Base-by-base conservation (phyloP, 371 early-diverging fungal species). In the Zychaea mexicana region DNA sequence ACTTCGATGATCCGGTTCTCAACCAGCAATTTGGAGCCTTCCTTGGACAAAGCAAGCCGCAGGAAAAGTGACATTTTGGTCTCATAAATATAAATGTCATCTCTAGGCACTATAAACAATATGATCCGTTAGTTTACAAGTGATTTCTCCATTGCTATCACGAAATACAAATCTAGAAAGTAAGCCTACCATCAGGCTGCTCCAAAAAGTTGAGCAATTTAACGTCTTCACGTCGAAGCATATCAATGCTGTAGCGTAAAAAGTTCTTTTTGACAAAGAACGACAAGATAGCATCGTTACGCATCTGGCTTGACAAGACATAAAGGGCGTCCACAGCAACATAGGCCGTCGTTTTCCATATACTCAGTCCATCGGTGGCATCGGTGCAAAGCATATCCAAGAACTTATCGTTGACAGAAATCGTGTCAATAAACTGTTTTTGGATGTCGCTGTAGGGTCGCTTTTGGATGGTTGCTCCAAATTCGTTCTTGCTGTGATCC, bases 271-370 rank as follows among this genome's bases (percentile, higher is more conserved):
- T 79, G 5, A 86, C 78, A 57, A 97, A 49, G 58, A 86, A 89
- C 15, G 72, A 63, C 22, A 95, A 71, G 0, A 95, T 81, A 17
- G 75, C 70, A 64, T 85, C 83, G 19, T 74, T 74, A 17, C 74
- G 69, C 53, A 83, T 86, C 22, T 61, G 74, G 52, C 71, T 72
- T 13, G 84, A 81, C 59, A 88, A 72, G 22, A 75, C 70, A n/a
- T 86, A 82, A 8, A 96, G 77, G 0, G 87, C 85, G 60, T 92
- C 90, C 42, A 98, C 71, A 0, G 90, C 77, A 5, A 90, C 83
- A 52, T 91, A 93, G 0, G 98, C 93, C 0, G 94, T 89, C 3
- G 94, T 90, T 65, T 93, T 90, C 91, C 95, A 93, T 8, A 92
- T 88, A 46, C 84, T 88, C 28, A 84, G 80, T 7, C 90, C 93